Evolutionary conservation across 176 grass and related monocot species (phyloP), one percentile per base, ranked within the genome.

Genomic region (Rhipidocladum racemiflorum): DNA sequence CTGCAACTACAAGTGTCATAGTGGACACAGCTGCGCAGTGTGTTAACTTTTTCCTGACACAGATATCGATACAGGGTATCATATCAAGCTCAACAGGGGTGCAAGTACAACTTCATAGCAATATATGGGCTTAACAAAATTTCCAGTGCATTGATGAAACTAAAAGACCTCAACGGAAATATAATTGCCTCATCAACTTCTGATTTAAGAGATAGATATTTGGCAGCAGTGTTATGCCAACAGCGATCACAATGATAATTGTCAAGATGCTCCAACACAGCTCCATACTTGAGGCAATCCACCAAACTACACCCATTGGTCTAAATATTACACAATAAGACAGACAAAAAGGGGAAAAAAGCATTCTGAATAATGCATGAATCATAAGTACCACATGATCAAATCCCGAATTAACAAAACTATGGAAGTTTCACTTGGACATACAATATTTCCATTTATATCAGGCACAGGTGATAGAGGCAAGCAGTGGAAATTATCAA

Each of bases 191-290:
- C 85, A 65, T 98, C 79, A 59, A 80, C 65, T 43, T 91, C 87
- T 68, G 72, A 85, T 73, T 82, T 82, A 61, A 85, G 72, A 79
- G 87, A 91, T 1, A 98, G 60, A 85, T 88, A 85, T 70, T 93
- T 92, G 50, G 88, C 77, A 84, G 92, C 92, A 88, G 82, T 51
- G 82, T 88, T 91, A 86, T 95, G 92, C 92, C 96, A 98, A 90
- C 96, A 98, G 12, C 10, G 80, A 45, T 84, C 87, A 81, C 96
- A 95, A 2, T 63, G 81, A 75, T 93, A 98, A 88, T 87, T 93
- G 45, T 98, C 90, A 79, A 98, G 91, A 72, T 89, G 78, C 83
- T 98, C 96, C 70, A 89, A 72, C 49, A 75, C 76, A 54, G 86
- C 91, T 73, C 91, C 95, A 79, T 93, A 69, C 57, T 82, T 91